Evolutionary conservation across 805 yeast species (phyloP), one percentile per base, ranked within the genome.

Genomic region (Blastobotrys peoriensis): DNA sequence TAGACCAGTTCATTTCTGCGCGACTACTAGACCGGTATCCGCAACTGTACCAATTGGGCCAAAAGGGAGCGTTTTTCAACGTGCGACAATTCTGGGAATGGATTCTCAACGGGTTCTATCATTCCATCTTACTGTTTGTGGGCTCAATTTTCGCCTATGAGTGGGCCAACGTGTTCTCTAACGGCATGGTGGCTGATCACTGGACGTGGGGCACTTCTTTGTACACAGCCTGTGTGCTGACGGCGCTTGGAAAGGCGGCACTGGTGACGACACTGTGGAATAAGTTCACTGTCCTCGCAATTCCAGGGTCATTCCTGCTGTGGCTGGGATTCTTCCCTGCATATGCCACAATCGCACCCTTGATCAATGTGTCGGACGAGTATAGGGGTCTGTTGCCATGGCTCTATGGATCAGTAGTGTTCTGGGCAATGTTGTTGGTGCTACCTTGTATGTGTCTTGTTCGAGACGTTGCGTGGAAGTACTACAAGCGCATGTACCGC

Each of bases 161-260:
- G 44, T 75, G 74, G 55, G 88, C 94, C 18, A 74, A 79, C 56
- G 77, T 77, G 22, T 68, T 86, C 38, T 25, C 55, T 1, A 67
- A 71, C 54, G 99, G 98, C 4, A 67, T 70, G 39, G 68, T 79
- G 9, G 85, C 86, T 3, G 91, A 87, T 62, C 89, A 86, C 59
- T 93, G 98, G 98, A 69, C 84, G 0, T 86, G 95, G 89, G 98
- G 98, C 43, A 83, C 89, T 10, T 86, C 95, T 3, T 69, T 88
- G 8, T 93, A 80, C 64, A 84, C 98, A 1, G 75, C 94, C 0
- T 86, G 96, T 63, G 77, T 88, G 6, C 68, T 91, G 45, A 88
- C 96, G 0, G 93, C 91, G 0, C 72, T 93, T 40, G 97, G 97
- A 4, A 93, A 93, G 63, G 98, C 99, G 1, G 97, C 95, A 0